Evolutionary conservation across 352 stramenopile genomes (phyloP), one percentile per base, ranked within the genome.

Genomic region (Globisporangium irregulare): DNA sequence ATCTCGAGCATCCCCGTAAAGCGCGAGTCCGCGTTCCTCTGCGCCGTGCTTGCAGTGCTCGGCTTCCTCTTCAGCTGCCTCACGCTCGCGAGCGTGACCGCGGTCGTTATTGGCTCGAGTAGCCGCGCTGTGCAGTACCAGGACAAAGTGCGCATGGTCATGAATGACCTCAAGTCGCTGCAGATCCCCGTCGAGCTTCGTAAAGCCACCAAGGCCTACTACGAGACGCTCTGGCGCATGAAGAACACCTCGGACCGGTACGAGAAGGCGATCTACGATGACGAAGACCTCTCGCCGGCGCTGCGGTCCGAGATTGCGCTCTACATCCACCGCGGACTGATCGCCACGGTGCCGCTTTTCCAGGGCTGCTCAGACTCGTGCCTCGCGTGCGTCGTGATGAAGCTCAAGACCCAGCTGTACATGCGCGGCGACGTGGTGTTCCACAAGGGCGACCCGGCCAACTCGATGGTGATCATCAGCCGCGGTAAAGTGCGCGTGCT

Each of bases 241-340:
- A 86, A 86, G 51, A 89, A 87, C 68, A 89, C 80, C 0, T 89
- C 81, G 1, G 81, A 89, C 54, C 77, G 81, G 2, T 87, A 87
- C 46, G 81, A 89, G 34, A 87, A 87, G 62, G 78, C 78, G 20
- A 89, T 89, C n/a, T 89, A 89, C 63, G 81, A 85, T 3, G 81
- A 89, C 66, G 79, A 89, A 41, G 81, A 89, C 60, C 63, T 89
- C 36, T 89, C 81, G 9, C 79, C 79, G 24, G 70, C 75, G 0
- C 70, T 89, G 5, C 79, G 81, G 1, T 72, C 79, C 32, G 81
- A 89, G 64, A 90, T 90, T 29, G 81, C 81, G 5, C 68, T 90
- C 7, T 84, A 87, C 51, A 86, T 90, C 66, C 81, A 90, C 62
- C 79, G 81, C 22, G 76, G 69, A 10, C 64, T 86, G 55, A 74